These are phyloP conservation scores for Anthostomella pinea DNA, from an alignment of 2,329 filamentous ascomycete species.

Conservation along the genomic window DNA sequence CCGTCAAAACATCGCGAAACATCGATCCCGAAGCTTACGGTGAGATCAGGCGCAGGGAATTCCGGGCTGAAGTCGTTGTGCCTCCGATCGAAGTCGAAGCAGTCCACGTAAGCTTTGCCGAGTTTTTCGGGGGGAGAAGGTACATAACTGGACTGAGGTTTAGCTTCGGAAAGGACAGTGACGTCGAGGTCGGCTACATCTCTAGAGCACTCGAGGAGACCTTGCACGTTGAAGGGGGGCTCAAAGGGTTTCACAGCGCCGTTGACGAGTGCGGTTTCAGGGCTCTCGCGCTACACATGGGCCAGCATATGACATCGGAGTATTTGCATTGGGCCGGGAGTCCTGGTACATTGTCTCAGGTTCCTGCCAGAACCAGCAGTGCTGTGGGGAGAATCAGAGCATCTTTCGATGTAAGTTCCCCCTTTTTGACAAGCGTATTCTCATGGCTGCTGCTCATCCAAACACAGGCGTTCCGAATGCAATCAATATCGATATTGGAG, in stretches of 20 bases:
- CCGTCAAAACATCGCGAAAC: conserved; percentile 9
- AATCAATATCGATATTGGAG: conserved; percentile 10
- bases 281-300: conserved; percentile 18
- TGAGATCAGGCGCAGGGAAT: conserved; percentile 9
- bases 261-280: conserved; percentile 21
- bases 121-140: conserved; percentile 19
- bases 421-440: not conserved
- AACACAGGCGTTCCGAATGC: conserved; percentile 17
- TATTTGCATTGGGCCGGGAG: conserved; percentile 21
- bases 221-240: conserved; percentile 11
- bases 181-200: conserved; percentile 24
- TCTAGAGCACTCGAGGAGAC: conserved; percentile 12
- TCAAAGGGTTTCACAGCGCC: conserved; percentile 21
- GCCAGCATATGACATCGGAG: conserved; percentile 14
- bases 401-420: conserved; percentile 24
- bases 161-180: conserved; percentile 9
- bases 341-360: conserved; percentile 3
- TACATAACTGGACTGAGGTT: conserved; percentile 25
- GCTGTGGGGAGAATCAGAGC: conserved; percentile 16
- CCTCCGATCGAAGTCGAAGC: conserved; percentile 11
- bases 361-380: conserved; percentile 8
- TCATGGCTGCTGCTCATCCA: conserved; percentile 4
- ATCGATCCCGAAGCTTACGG: conserved; percentile 12
- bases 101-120: conserved; percentile 20
- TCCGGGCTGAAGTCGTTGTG: conserved; percentile 17